Evolutionary conservation across 2,329 filamentous ascomycete species (phyloP).

Genomic region (Amauroascus niger): DNA sequence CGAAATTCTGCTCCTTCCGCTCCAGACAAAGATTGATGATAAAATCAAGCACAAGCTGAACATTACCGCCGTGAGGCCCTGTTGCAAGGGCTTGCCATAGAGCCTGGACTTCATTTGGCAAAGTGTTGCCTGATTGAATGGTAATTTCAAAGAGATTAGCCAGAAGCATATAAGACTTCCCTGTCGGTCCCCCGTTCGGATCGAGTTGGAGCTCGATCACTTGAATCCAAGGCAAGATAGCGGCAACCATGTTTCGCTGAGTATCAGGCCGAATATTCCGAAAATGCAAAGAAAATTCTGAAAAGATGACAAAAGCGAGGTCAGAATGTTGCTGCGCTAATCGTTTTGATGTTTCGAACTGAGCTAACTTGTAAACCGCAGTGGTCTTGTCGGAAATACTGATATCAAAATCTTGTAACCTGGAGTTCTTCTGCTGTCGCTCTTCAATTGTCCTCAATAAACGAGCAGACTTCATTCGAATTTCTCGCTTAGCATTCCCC

Average conservation of each 20-base stretch:
- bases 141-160: slow-evolving; percentile 95
- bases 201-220: slow-evolving; percentile 86
- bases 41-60: slow-evolving; percentile 88
- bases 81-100: slow-evolving; percentile 94
- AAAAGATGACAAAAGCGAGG: slow-evolving; percentile 86
- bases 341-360: slow-evolving; percentile 90
- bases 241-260: slow-evolving; percentile 87
- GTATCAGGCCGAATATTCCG: slow-evolving; percentile 72
- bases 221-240: slow-evolving; percentile 93
- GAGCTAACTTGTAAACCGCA: slow-evolving; percentile 91
- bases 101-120: slow-evolving; percentile 95
- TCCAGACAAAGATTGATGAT: slow-evolving; percentile 92
- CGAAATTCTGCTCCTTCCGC: slow-evolving; percentile 91
- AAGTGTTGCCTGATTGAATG: slow-evolving; percentile 72
- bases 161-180: slow-evolving; percentile 85
- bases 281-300: slow-evolving; percentile 89
- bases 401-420: slow-evolving; percentile 94
- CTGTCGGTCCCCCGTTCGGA: slow-evolving; percentile 80
- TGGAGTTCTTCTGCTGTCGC: slow-evolving; percentile 72
- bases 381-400: slow-evolving; percentile 98
- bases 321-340: slow-evolving; percentile 82
- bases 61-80: slow-evolving; percentile 84
- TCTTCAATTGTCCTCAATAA: slow-evolving; percentile 74
- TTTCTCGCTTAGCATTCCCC: slow-evolving; percentile 80
- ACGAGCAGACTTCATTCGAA: slow-evolving; percentile 76